phyloP scores from a whole-genome alignment of 1,284 basidiomycete genomes.

The Anthracocystis panici-leucophaei region DNA sequence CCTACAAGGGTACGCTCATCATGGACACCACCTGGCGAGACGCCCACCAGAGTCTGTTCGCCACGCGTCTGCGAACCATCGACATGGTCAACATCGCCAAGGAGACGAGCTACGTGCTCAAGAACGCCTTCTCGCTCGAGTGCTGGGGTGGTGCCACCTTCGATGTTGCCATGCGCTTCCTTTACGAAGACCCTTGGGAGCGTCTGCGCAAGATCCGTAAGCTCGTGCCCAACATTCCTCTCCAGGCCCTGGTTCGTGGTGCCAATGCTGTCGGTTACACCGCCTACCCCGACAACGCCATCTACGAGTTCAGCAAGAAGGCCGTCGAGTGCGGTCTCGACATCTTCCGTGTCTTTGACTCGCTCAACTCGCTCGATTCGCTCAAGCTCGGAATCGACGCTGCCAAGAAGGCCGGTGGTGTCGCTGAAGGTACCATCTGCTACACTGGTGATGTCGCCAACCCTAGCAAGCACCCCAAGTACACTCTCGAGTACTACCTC shows the following conservation, averaged over 20 bases:
- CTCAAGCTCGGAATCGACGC: conserved; percentile 81
- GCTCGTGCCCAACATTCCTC: conserved; percentile 97
- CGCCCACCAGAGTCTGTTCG: conserved; percentile 96
- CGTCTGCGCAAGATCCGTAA: conserved; percentile 92
- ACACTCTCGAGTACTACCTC: conserved; percentile 97
- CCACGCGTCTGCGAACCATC: conserved; percentile 93
- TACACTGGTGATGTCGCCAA: conserved; percentile 98
- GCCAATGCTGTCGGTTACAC: conserved; percentile 99
- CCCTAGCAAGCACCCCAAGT: conserved; percentile 91
- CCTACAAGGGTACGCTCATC: conserved; percentile 85
- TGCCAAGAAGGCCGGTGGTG: conserved; percentile 99
- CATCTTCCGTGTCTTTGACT: conserved; percentile 99
- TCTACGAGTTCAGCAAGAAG: conserved; percentile 84
- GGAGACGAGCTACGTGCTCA: conserved; percentile 87
- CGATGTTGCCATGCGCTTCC: conserved; percentile 99
- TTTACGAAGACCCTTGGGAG: conserved; percentile 99
- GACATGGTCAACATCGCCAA: conserved; percentile 99
- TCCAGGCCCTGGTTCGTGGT: conserved; percentile 97
- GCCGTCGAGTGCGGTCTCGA: conserved; percentile 99
- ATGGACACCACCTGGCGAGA: conserved; percentile 95
- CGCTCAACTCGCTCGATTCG: conserved; percentile 74
- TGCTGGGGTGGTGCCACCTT: conserved; percentile 99
- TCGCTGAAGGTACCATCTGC: conserved; percentile 88
- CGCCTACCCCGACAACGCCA: conserved; percentile 98
- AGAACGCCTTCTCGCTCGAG: conserved; percentile 95